Percentiles rank a stretch among this genome's conserved stretches.
Conservation (phyloP, 75 land plant genomes). For the Pinus taeda region DNA sequence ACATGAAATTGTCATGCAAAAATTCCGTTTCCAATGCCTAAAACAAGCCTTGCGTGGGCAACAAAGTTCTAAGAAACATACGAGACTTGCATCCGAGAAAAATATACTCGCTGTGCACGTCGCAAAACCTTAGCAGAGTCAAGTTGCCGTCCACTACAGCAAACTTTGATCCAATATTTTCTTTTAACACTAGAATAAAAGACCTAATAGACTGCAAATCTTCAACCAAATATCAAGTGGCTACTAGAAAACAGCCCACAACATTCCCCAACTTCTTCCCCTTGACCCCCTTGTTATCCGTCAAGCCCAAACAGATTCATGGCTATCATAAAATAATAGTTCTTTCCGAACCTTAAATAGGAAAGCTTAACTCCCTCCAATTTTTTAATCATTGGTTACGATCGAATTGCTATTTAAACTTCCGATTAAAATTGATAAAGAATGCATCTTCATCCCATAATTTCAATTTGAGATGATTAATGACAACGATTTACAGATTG, state of each 20-base stretch:
- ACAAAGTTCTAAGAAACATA: too few species aligned
- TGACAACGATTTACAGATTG: neutral
- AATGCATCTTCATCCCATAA: neutral
- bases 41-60: too few species aligned
- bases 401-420: neutral
- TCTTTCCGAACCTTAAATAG: neutral
- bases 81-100: too few species aligned
- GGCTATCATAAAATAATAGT: neutral
- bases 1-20: too few species aligned
- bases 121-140: too few species aligned
- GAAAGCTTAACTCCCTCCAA: too few species aligned
- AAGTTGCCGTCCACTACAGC: neutral
- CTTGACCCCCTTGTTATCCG: neutral
- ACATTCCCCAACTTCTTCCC: neutral
- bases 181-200: neutral
- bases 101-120: too few species aligned
- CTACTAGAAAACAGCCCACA: neutral
- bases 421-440: neutral
- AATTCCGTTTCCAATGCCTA: too few species aligned
- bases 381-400: too few species aligned
- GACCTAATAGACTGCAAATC: neutral
- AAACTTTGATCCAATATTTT: neutral
- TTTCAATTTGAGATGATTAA: neutral
- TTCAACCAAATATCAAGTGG: neutral
- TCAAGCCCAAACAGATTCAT: constrained; percentile 2